Base-by-base conservation (phyloP, 495 filamentous ascomycete species). In the Pseudomonodictys pantanalensis region DNA sequence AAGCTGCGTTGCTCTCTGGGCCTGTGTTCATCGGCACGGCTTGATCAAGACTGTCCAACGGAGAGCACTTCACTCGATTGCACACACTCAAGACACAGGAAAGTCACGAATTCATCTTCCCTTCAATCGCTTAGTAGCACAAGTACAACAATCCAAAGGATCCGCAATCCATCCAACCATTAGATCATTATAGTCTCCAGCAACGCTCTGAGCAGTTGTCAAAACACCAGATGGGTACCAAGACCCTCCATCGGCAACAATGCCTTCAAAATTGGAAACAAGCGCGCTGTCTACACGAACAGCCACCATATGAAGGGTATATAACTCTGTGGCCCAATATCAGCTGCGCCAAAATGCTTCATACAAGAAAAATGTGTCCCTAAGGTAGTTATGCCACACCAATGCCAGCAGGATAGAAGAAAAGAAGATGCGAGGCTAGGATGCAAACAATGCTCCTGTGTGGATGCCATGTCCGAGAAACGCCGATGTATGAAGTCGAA, bases 71-170 rank as follows among this genome's bases (percentile, higher is more conserved):
- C n/a, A n/a, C n/a, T n/a, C n/a, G n/a, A n/a, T n/a, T n/a, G n/a
- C n/a, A n/a, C n/a, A n/a, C n/a, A n/a, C n/a, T n/a, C n/a, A n/a
- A n/a, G n/a, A n/a, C n/a, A n/a, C n/a, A n/a, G n/a, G n/a, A n/a
- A n/a, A n/a, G n/a, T n/a, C n/a, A n/a, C n/a, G n/a, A n/a, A n/a
- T n/a, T n/a, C n/a, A n/a, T n/a, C n/a, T n/a, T n/a, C n/a, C n/a
- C n/a, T n/a, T n/a, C n/a, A n/a, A n/a, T n/a, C n/a, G n/a, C n/a
- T n/a, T n/a, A n/a, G n/a, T n/a, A n/a, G n/a, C n/a, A n/a, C n/a
- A n/a, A n/a, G 44, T 47, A 47, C 44, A 47, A 22, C 44, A 47
- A 47, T 47, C 44, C 44, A 24, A 3, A 18, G 3, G 38, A 41
- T 41, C 38, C 38, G 20, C 15, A n/a, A n/a, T n/a, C n/a, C 38